phyloP scores from a whole-genome alignment of 1,284 basidiomycete genomes.

The Schizophyllum amplum region DNA sequence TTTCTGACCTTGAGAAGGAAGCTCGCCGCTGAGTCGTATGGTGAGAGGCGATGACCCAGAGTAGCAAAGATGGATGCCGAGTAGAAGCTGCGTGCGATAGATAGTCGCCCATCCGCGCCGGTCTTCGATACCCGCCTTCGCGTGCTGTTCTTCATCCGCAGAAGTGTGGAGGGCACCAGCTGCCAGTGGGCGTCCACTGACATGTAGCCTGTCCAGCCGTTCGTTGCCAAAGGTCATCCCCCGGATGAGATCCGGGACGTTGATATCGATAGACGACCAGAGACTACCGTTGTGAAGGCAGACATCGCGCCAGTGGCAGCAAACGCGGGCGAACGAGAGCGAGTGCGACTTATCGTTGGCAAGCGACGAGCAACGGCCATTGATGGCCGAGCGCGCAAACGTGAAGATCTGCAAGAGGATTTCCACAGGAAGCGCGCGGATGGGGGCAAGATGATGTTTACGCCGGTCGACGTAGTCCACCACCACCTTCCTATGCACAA shows the following conservation, averaged over 20 bases:
- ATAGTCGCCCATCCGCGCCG: not conserved
- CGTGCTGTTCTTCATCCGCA: not conserved
- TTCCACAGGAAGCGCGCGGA: conserved; percentile 1
- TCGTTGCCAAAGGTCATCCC: not conserved
- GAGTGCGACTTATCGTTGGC: not conserved
- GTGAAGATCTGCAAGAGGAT: conserved; percentile 1
- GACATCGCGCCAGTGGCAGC: not conserved
- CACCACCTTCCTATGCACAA: not conserved
- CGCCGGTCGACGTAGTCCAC: not conserved
- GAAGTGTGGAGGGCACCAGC: not conserved
- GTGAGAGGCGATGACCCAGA: not conserved
- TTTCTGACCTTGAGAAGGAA: not conserved
- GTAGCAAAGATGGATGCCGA: not conserved
- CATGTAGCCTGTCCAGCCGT: not conserved
- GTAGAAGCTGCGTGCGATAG: not conserved
- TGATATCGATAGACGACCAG: not conserved
- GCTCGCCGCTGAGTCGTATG: not conserved
- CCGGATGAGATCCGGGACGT: not conserved
- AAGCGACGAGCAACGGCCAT: not conserved
- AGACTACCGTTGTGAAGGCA: not conserved
- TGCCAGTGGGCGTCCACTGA: not conserved
- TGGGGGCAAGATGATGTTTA: not conserved
- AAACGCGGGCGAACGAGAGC: not conserved
- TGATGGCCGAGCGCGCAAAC: not conserved
- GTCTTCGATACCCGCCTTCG: not conserved